Evolutionary conservation across 768 basidiomycete genomes (phyloP).

Genomic region (Cyclocybe aegerita): DNA sequence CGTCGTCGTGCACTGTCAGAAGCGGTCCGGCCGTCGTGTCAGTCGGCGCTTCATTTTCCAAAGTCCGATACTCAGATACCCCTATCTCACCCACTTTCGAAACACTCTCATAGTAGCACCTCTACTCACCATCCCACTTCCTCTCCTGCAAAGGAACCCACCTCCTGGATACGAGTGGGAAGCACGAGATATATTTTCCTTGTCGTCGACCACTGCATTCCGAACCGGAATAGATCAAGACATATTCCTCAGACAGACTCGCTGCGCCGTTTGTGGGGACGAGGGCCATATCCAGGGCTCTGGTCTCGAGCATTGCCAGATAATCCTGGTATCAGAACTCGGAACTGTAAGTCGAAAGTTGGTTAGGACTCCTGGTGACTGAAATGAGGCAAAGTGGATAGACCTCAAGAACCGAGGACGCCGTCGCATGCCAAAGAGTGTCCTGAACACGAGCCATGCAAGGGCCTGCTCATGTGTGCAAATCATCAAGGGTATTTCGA

Average conservation of each 20-base stretch:
- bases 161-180: too few species aligned
- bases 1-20: too few species aligned
- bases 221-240: slow-evolving; percentile 6
- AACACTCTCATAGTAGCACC: too few species aligned
- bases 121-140: too few species aligned
- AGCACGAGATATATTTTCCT: too few species aligned
- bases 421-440: slow-evolving; percentile 14
- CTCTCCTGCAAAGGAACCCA: too few species aligned
- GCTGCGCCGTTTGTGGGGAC: slow-evolving; percentile 18
- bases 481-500: slow-evolving; percentile 18
- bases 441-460: slow-evolving; percentile 19
- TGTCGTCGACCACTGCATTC: too few species aligned
- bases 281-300: too few species aligned
- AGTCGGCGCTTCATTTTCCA: too few species aligned
- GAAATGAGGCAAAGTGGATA: slow-evolving; percentile 20
- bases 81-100: too few species aligned
- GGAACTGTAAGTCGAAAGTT: slow-evolving; percentile 11
- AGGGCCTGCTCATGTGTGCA: slow-evolving; percentile 20
- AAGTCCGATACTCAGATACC: too few species aligned
- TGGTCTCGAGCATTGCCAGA: slow-evolving; percentile 12
- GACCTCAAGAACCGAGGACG: slow-evolving; percentile 20
- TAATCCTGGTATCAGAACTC: slow-evolving; percentile 12
- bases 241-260: slow-evolving; percentile 14
- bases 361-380: slow-evolving; percentile 8
- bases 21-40: too few species aligned